A percentile compares a stretch with the other conserved stretches of the same genome.
phyloP scores from a whole-genome alignment of 169 alveolate genomes.

The Eimeria falciformis region DNA sequence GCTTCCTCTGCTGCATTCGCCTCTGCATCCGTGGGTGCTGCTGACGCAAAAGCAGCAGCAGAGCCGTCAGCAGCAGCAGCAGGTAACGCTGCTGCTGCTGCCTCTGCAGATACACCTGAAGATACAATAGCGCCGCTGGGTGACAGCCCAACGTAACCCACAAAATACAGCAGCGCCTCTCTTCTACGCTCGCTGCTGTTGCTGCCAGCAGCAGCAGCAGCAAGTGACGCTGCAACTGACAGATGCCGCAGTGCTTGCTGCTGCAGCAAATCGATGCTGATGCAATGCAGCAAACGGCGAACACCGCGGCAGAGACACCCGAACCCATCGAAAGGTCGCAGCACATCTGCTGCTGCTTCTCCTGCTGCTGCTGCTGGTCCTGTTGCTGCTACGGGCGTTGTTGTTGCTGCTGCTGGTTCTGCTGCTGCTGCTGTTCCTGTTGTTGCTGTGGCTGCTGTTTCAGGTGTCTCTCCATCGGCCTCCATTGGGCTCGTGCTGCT shows the following conservation, averaged over 20 bases:
- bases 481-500: slow-evolving; percentile 14
- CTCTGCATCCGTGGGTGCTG: not conserved
- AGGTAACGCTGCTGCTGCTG: slow-evolving; percentile 13
- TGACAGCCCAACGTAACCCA: slow-evolving; percentile 19
- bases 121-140: slow-evolving; percentile 32
- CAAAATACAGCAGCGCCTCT: slow-evolving; percentile 36
- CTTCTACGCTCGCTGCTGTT: not conserved
- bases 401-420: not conserved
- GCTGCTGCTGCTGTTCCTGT: not conserved
- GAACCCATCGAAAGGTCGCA: slow-evolving; percentile 56
- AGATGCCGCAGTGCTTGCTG: slow-evolving; percentile 69
- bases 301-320: not conserved
- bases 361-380: slow-evolving; percentile 62
- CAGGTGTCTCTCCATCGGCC: not conserved
- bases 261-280: slow-evolving; percentile 61
- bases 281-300: slow-evolving; percentile 2
- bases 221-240: slow-evolving; percentile 15
- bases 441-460: not conserved
- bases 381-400: slow-evolving; percentile 37
- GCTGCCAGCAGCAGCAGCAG: slow-evolving; percentile 49
- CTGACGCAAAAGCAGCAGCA: slow-evolving; percentile 3
- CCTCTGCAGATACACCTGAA: slow-evolving; percentile 23
- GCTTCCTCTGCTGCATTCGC: slow-evolving; percentile 22
- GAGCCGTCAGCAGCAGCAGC: not conserved
- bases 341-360: slow-evolving; percentile 19